phyloP scores from a whole-genome alignment of 78 protist genomes.

The Tieghemostelium lacteum region DNA sequence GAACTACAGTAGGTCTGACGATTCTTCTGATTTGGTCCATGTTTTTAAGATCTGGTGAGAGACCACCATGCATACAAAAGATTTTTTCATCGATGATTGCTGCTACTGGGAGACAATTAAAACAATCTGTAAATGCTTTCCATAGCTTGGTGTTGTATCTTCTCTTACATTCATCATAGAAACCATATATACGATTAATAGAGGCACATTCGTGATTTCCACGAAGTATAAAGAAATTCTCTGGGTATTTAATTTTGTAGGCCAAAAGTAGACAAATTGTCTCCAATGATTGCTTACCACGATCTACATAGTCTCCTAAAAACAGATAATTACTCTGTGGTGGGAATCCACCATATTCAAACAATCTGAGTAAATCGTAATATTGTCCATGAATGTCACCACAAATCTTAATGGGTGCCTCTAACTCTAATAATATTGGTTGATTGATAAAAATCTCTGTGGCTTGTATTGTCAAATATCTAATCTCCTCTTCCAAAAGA shows the following conservation, averaged over 20 bases:
- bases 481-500: slow-evolving; percentile 91
- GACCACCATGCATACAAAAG: slow-evolving; percentile 99
- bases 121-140: slow-evolving; percentile 98
- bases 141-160: slow-evolving; percentile 98
- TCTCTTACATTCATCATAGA: slow-evolving; percentile 99
- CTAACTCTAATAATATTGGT: slow-evolving; percentile 97
- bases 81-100: slow-evolving; percentile 99
- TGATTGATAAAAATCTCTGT: slow-evolving; percentile 96
- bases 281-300: slow-evolving; percentile 99
- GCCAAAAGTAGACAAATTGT: slow-evolving; percentile 99
- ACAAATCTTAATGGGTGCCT: slow-evolving; percentile 98
- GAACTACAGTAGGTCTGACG: slow-evolving; percentile 99
- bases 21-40: slow-evolving; percentile 96
- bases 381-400: slow-evolving; percentile 99
- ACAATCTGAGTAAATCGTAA: slow-evolving; percentile 98
- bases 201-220: slow-evolving; percentile 99
- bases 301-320: slow-evolving; percentile 99
- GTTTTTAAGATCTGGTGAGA: slow-evolving; percentile 97
- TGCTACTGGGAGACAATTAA: slow-evolving; percentile 99
- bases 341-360: slow-evolving; percentile 99
- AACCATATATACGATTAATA: slow-evolving; percentile 99
- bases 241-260: slow-evolving; percentile 99
- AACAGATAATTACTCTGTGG: slow-evolving; percentile 99
- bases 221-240: slow-evolving; percentile 99
- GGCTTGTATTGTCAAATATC: slow-evolving; percentile 84